These are phyloP conservation scores for Barnettozyma sp. DNA, from an alignment of 805 yeast species.

Conservation along the genomic window DNA sequence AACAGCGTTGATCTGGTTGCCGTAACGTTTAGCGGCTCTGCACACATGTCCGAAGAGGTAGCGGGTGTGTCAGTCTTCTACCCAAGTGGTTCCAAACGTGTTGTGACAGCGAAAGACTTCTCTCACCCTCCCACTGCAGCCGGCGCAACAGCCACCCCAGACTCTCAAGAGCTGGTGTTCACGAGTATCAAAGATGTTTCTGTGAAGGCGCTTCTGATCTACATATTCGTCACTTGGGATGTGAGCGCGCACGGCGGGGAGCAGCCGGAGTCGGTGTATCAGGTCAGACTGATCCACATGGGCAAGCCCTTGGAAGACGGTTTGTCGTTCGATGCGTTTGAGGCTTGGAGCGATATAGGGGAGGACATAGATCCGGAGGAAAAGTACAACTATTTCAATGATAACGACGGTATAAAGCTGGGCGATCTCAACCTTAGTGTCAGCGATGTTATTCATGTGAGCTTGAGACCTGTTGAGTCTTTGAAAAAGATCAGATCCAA, in stretches of 20 bases:
- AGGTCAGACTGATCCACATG: constrained; percentile 26
- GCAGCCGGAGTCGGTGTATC: constrained; percentile 5
- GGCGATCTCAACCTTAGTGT: constrained; percentile 15
- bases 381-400: constrained; percentile 6
- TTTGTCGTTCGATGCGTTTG: constrained; percentile 4
- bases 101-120: constrained; percentile 3
- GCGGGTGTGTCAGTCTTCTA: constrained; percentile 7
- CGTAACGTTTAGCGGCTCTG: too few relatives aligned
- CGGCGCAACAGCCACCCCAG: too few relatives aligned
- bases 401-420: neutral
- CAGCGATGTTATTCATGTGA: constrained; percentile 27
- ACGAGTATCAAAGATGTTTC: neutral
- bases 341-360: constrained; percentile 2
- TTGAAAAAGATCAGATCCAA: constrained; percentile 1
- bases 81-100: constrained; percentile 4
- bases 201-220: constrained; percentile 3
- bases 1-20: too few relatives aligned
- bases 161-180: neutral
- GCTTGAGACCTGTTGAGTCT: constrained; percentile 23
- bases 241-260: neutral
- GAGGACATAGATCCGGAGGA: neutral
- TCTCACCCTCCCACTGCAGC: too few relatives aligned
- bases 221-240: constrained; percentile 5
- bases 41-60: neutral
- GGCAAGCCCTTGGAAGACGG: constrained; percentile 24